Base-by-base conservation (phyloP, 2,329 filamentous ascomycete genomes). In the Trichoderma polysporum region DNA sequence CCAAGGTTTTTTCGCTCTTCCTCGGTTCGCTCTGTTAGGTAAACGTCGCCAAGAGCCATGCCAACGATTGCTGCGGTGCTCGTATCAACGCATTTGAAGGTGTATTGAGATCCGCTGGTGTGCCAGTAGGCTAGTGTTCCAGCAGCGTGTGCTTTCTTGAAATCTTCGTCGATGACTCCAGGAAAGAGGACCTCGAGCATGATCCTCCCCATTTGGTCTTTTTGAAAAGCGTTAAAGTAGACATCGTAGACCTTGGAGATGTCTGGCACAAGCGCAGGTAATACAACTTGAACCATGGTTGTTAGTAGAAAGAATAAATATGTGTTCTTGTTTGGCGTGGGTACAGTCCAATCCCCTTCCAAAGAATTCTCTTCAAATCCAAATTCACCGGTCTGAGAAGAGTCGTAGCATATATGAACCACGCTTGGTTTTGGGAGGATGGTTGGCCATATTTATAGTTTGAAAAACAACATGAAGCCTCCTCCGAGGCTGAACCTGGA, bases 41-140 rank as follows among this genome's bases (percentile, higher is more conserved):
- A 81, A 6, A 81, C 74, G 66, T 85, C 80, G 70, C 78, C 79
- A 19, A 84, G 76, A 82, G 57, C 82, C 83, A 25, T 83, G 57
- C 82, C 83, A 25, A 83, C 75, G 39, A 83, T 78, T 33, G 79
- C 76, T 15, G 78, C 78, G 0, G 77, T 80, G 3, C 76, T 75
- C 7, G 76, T 78, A 69, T 85, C 82, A 29, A 84, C 75, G 56
- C 78, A 82, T 73, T 84, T 84, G 68, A 80, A 74, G 5, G 81
- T 84, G 71, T 83, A 82, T 66, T 84, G 82, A 19, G 74, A 73
- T 13, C 76, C 72, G 66, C 73, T 77, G 13, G 73, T 76, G 60
- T 80, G 75, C 76, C 78, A 79, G 72, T 76, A 81, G 7, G 72
- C 75, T 15, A 80, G 70, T 1, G 80, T 82, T 22, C 78, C 80